Percentiles rank a stretch among this genome's conserved stretches.
Evolutionary conservation across 441 rosid genomes (phyloP).

Genomic region (Pelargonium australe): DNA sequence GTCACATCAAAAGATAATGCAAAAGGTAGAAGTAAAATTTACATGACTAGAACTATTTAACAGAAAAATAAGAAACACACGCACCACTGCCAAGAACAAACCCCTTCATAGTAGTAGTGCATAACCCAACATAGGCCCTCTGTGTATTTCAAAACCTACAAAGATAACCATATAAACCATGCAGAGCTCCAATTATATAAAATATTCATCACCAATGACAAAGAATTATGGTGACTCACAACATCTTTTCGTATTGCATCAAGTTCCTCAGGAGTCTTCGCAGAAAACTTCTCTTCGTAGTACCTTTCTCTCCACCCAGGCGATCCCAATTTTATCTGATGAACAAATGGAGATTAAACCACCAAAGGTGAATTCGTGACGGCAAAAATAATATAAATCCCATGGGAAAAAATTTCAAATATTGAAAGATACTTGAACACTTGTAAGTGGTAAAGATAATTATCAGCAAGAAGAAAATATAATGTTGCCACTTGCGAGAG

Average conservation of each 20-base stretch:
- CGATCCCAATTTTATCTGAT: constrained; percentile 71
- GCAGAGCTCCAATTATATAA: background rate
- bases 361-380: background rate
- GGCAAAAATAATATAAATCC: background rate
- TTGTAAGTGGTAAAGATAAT: too few species aligned
- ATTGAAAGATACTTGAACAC: too few species aligned
- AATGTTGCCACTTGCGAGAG: too few species aligned
- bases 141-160: constrained; percentile 25
- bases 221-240: constrained; percentile 1
- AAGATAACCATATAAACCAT: background rate
- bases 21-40: background rate
- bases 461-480: too few species aligned
- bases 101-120: constrained; percentile 30
- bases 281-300: constrained; percentile 74
- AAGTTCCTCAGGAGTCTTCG: constrained; percentile 54
- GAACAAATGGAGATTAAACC: background rate
- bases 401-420: background rate
- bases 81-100: constrained; percentile 35
- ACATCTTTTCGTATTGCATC: constrained; percentile 60
- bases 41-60: background rate
- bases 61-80: background rate
- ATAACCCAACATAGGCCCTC: constrained; percentile 37
- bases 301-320: constrained; percentile 96
- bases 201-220: constrained; percentile 5
- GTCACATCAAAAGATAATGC: background rate